Percentiles rank a stretch among this genome's conserved stretches.
Evolutionary conservation across 768 basidiomycete genomes (phyloP).

Genomic region (Steccherinum ochraceum): DNA sequence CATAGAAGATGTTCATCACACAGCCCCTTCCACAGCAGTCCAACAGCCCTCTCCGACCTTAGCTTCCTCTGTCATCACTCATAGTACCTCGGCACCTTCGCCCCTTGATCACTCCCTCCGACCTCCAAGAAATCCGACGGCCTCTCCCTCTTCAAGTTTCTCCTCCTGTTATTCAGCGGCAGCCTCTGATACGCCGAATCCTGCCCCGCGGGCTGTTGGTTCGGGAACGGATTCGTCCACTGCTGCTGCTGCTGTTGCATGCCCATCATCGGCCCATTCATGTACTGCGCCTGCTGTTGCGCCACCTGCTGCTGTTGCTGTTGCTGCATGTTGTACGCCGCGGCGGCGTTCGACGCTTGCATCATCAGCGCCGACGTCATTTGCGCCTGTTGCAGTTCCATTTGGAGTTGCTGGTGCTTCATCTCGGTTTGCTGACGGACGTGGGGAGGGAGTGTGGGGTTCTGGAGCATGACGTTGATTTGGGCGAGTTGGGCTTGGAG

Average conservation of each 20-base stretch:
- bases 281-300: conserved; percentile 28
- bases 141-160: conserved; percentile 73
- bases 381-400: conserved; percentile 76
- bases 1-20: too few species aligned
- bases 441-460: conserved; percentile 61
- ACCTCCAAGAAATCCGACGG: conserved; percentile 83
- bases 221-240: conserved; percentile 47
- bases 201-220: conserved; percentile 60
- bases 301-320: conserved; percentile 41
- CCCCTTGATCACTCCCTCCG: conserved; percentile 48
- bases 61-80: conserved; percentile 35
- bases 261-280: conserved; percentile 27
- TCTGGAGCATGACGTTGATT: conserved; percentile 73
- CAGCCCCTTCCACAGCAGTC: too few species aligned
- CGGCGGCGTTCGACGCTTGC: conserved; percentile 35
- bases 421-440: conserved; percentile 78
- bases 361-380: conserved; percentile 45
- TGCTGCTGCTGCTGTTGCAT: conserved; percentile 31
- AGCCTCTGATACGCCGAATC: conserved; percentile 87
- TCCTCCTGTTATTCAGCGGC: conserved; percentile 74
- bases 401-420: conserved; percentile 75
- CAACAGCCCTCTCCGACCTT: too few species aligned
- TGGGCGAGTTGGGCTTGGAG: conserved; percentile 84
- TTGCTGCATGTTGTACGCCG: conserved; percentile 39
- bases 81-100: conserved; percentile 71